These are phyloP conservation scores for Ampelocalamus luodianensis DNA, from an alignment of 176 grass and related monocot species.

Conservation along the genomic window DNA sequence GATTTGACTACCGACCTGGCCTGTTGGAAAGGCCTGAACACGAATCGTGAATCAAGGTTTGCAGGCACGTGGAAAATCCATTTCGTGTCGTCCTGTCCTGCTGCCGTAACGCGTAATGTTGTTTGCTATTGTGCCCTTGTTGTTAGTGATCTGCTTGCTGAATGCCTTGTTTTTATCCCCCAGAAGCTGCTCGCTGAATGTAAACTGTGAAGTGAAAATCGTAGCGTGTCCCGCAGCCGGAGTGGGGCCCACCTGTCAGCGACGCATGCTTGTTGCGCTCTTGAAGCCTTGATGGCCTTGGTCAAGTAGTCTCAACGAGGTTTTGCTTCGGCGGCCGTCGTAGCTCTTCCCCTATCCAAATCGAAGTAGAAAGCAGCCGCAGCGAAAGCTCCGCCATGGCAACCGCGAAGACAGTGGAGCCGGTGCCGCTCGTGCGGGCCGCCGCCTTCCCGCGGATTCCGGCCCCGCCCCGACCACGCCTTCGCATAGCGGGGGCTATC, in stretches of 20 bases:
- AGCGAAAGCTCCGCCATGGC: conserved; percentile 5
- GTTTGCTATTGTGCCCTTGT: background rate
- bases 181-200: too few species aligned
- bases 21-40: background rate
- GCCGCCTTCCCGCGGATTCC: background rate
- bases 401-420: conserved; percentile 25
- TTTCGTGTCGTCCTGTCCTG: background rate
- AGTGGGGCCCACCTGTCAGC: too few species aligned
- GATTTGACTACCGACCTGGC: background rate
- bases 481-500: background rate
- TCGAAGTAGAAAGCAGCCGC: background rate
- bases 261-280: too few species aligned
- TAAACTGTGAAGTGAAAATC: too few species aligned
- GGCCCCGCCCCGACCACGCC: background rate
- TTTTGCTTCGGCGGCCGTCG: too few species aligned
- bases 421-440: conserved; percentile 29
- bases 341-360: conserved; percentile 21
- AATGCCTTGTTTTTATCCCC: too few species aligned
- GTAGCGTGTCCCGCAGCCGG: too few species aligned
- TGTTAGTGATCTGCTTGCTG: too few species aligned
- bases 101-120: background rate
- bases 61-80: background rate
- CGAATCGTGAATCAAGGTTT: background rate
- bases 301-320: too few species aligned
- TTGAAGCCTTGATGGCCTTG: too few species aligned